phyloP scores from a whole-genome alignment of 2,329 filamentous ascomycete genomes.

The Verticillium zaregamsianum region DNA sequence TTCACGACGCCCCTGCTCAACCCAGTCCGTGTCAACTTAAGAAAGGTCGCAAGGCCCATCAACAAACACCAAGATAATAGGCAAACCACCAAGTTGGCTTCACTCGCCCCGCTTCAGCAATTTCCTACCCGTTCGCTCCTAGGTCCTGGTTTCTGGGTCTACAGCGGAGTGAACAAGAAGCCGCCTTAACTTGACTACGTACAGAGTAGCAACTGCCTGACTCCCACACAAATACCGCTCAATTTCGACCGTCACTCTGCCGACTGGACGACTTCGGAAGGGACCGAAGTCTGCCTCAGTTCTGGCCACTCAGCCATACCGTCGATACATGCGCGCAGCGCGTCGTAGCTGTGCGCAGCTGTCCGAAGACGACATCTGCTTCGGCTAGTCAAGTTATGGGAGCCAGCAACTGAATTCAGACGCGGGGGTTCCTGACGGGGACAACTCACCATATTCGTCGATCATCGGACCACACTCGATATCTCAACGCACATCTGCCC shows the following conservation, averaged over 20 bases:
- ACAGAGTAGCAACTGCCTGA: conserved; percentile 21
- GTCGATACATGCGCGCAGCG: background rate
- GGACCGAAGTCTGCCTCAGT: background rate
- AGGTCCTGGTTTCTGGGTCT: conserved; percentile 90
- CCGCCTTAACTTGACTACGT: conserved; percentile 73
- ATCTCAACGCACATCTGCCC: background rate
- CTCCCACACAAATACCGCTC: background rate
- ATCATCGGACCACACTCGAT: background rate
- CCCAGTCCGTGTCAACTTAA: background rate
- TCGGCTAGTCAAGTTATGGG: conserved; percentile 3
- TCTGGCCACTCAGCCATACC: background rate
- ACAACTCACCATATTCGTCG: background rate
- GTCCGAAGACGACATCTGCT: background rate
- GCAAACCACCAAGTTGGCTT: conserved; percentile 86
- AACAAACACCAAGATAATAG: conserved; percentile 1
- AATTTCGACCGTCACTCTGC: background rate
- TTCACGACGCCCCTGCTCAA: background rate
- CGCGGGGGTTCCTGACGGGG: background rate
- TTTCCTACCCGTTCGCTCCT: conserved; percentile 84
- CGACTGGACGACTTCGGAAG: background rate
- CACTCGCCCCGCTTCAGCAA: conserved; percentile 66
- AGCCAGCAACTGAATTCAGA: background rate
- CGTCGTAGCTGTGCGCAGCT: background rate
- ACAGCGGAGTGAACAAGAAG: conserved; percentile 93
- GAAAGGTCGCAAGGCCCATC: conserved; percentile 10